phyloP scores from a whole-genome alignment of 768 basidiomycete species.

The Tulasnella sp. region DNA sequence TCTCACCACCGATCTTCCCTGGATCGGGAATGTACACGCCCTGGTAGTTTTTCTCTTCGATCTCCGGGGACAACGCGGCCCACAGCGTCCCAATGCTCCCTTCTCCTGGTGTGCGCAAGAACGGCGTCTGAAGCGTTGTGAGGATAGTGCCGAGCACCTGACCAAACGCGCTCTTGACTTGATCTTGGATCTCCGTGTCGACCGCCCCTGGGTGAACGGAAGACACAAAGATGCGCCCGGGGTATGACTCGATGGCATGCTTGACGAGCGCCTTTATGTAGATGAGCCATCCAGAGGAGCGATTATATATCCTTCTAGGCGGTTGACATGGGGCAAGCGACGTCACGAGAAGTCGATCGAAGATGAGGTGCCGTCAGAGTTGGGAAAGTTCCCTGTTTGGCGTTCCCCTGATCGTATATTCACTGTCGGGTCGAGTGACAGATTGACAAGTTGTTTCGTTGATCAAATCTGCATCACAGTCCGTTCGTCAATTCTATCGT shows the following conservation, averaged over 20 bases:
- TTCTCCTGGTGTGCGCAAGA: constrained; percentile 11
- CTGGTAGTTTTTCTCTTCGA: constrained; percentile 4
- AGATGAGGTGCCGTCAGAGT: too few species aligned
- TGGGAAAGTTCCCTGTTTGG: too few species aligned
- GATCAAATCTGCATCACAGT: too few species aligned
- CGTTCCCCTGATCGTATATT: too few species aligned
- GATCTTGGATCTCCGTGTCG: constrained; percentile 27
- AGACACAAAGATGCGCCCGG: constrained; percentile 25
- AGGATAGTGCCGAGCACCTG: neutral
- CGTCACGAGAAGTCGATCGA: too few species aligned
- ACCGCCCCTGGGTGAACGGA: constrained; percentile 28
- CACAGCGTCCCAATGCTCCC: constrained; percentile 13
- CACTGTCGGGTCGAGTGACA: too few species aligned
- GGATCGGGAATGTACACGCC: constrained; percentile 13
- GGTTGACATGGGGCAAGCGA: too few species aligned
- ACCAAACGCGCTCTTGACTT: constrained; percentile 20
- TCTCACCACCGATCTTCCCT: constrained; percentile 13
- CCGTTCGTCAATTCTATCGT: too few species aligned
- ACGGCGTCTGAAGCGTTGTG: constrained; percentile 2
- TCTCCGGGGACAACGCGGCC: constrained; percentile 8
- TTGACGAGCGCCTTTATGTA: constrained; percentile 28
- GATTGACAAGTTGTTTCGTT: too few species aligned
- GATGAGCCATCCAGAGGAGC: too few species aligned
- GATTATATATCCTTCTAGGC: too few species aligned
- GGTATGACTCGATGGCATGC: constrained; percentile 27